phyloP scores from a whole-genome alignment of 106 monocot genomes.

The Allium sativum region DNA sequence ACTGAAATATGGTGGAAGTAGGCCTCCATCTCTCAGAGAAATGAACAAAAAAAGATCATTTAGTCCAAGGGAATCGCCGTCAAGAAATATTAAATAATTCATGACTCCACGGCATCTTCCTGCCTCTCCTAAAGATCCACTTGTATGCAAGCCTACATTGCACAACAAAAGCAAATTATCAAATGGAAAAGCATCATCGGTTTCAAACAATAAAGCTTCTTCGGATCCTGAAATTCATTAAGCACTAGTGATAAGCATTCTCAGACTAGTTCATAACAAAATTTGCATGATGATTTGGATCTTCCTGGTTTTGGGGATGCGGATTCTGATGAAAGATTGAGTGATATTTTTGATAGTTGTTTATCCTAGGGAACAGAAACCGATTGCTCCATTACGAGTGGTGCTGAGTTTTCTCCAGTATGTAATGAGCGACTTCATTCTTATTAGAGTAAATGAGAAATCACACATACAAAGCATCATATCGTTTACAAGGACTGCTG shows the following conservation, averaged over 20 bases:
- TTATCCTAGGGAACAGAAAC: constrained; percentile 54
- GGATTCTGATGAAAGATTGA: constrained; percentile 54
- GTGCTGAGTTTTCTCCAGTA: neutral
- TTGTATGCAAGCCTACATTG: constrained; percentile 10
- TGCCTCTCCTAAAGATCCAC: constrained; percentile 24
- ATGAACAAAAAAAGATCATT: constrained; percentile 16
- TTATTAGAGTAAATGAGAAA: too few relatives aligned
- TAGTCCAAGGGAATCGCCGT: too few relatives aligned
- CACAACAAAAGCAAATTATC: constrained; percentile 3
- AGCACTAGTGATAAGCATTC: constrained; percentile 46
- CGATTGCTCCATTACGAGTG: constrained; percentile 36
- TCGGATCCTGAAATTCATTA: constrained; percentile 31
- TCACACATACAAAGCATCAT: too few relatives aligned
- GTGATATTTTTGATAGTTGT: constrained; percentile 61
- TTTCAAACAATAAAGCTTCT: constrained; percentile 18
- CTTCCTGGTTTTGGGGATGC: constrained; percentile 27
- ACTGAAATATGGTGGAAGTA: constrained; percentile 41
- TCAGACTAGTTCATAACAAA: constrained; percentile 35
- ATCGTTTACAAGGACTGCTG: too few relatives aligned
- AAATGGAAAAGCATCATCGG: constrained; percentile 8
- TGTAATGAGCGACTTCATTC: too few relatives aligned
- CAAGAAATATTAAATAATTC: too few relatives aligned
- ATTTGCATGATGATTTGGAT: neutral
- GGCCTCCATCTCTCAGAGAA: constrained; percentile 6
- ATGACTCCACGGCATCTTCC: too few relatives aligned